phyloP scores from a whole-genome alignment of 139 green algal species.

The Chlorella vulgaris region DNA sequence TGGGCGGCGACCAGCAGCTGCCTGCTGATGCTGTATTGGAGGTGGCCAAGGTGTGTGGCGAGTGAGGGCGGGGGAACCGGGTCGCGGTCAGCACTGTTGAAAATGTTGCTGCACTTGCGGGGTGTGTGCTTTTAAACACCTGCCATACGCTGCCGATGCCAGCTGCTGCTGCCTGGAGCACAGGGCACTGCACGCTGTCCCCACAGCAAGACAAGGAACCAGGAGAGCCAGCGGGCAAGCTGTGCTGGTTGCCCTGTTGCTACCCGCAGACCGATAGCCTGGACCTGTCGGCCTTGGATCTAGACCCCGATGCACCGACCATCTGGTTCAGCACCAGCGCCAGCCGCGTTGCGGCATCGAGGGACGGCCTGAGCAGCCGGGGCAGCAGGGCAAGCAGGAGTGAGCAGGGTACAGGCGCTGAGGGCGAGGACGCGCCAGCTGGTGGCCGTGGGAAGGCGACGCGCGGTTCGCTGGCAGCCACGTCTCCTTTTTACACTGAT shows the following conservation, averaged over 20 bases:
- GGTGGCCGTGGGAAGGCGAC: no score
- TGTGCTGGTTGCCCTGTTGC: no score
- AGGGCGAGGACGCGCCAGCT: no score
- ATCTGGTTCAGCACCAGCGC: conserved; percentile 32
- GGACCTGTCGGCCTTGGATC: conserved; percentile 15
- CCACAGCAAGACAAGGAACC: no score
- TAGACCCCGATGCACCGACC: conserved; percentile 16
- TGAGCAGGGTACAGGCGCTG: background rate
- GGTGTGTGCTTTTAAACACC: no score
- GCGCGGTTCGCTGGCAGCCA: no score
- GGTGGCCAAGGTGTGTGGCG: conserved; percentile 9
- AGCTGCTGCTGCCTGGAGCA: no score
- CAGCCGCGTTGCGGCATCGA: background rate
- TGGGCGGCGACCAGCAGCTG: conserved; percentile 12
- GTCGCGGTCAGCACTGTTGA: no score
- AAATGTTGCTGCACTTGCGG: no score
- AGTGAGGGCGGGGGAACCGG: background rate
- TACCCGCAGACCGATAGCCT: conserved; percentile 17
- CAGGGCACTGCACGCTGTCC: no score
- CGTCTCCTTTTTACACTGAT: background rate
- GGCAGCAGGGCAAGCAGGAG: background rate
- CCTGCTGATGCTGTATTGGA: conserved; percentile 12
- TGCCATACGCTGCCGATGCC: no score
- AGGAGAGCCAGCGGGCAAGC: no score
- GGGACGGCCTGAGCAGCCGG: background rate